Evolutionary conservation across 2,329 filamentous ascomycete genomes (phyloP), one percentile per base, ranked within the genome.

Genomic region (Lojkania enalia): DNA sequence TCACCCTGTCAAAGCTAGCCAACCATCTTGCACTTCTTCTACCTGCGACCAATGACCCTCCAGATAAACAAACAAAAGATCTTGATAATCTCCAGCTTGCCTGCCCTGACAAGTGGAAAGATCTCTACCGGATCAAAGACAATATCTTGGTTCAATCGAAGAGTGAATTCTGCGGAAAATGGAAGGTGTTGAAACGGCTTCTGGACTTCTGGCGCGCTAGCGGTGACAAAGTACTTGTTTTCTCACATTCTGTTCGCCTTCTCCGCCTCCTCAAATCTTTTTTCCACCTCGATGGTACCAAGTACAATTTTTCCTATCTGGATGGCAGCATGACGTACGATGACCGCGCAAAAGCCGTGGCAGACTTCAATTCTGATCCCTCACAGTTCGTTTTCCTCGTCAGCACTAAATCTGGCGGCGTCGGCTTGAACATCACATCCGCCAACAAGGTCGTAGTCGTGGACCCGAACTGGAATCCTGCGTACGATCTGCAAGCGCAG

Each of bases 361-460:
- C 95, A 61, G 86, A 90, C 36, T 99, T 96, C 79, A 99, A 99
- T 66, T 82, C 87, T 0, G 86, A 96, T 61, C 83, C 90, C 0
- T 79, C 77, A 3, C 89, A 94, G 61, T 99, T 99, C 61, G 90
- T 96, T 4, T 99, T 99, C 59, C 77, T 99, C 15, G 96, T 99
- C 60, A 95, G 88, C 16, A 96, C 94, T 5, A 89, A 87, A 63
- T 91, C 94, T 2, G 94, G 94, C 18, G 94, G 94, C 3, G 87
- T 96, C 0, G 94, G 94, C 0, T 77, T 99, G 20, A 99, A 99
- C 65, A 97, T 99, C 63, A 96, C 92, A 0, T 94, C 90, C 2
- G 94, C 94, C 1, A 99, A 99, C 72, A 97, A 97, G 71, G 94
- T 99, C 0, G 92, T 99, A 30, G 89, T 99, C 25, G 85, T 97